phyloP scores from a whole-genome alignment of 805 yeast genomes.

The Hanseniaspora singularis region DNA sequence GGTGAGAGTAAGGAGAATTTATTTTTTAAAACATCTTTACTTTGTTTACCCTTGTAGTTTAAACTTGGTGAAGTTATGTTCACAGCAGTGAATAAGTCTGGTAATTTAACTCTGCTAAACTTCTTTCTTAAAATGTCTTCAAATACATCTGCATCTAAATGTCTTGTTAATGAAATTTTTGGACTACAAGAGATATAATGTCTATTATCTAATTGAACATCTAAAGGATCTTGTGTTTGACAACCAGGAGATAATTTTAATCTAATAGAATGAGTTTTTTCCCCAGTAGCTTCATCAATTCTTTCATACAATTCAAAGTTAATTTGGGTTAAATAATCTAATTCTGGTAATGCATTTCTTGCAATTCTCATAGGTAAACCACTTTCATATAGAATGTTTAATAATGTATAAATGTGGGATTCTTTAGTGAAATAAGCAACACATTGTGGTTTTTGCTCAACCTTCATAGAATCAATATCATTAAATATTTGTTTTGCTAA shows the following conservation, averaged over 20 bases:
- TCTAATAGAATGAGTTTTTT: constrained; percentile 78
- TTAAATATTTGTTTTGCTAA: constrained; percentile 73
- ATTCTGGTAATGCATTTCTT: constrained; percentile 88
- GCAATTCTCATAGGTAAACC: constrained; percentile 92
- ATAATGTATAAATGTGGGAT: constrained; percentile 84
- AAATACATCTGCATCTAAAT: constrained; percentile 82
- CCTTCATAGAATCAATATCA: constrained; percentile 70
- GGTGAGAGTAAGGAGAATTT: constrained; percentile 8
- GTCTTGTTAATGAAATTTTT: constrained; percentile 77
- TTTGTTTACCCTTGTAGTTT: constrained; percentile 22
- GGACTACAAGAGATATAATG: constrained; percentile 96
- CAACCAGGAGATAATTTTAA: constrained; percentile 95
- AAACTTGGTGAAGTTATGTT: constrained; percentile 60
- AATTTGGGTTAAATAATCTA: constrained; percentile 89
- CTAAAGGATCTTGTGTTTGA: constrained; percentile 94
- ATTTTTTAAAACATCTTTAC: neutral
- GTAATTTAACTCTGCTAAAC: constrained; percentile 77
- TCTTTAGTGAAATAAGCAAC: constrained; percentile 93
- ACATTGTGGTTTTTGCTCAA: constrained; percentile 67
- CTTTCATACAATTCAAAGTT: constrained; percentile 85
- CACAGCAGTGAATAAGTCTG: constrained; percentile 82
- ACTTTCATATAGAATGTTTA: constrained; percentile 83
- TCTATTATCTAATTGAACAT: constrained; percentile 88
- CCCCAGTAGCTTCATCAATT: constrained; percentile 47
- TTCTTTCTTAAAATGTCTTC: constrained; percentile 67